These are phyloP conservation scores for Penicillium digitatum DNA, from an alignment of 2,329 filamentous ascomycete species.

Conservation along the genomic window DNA sequence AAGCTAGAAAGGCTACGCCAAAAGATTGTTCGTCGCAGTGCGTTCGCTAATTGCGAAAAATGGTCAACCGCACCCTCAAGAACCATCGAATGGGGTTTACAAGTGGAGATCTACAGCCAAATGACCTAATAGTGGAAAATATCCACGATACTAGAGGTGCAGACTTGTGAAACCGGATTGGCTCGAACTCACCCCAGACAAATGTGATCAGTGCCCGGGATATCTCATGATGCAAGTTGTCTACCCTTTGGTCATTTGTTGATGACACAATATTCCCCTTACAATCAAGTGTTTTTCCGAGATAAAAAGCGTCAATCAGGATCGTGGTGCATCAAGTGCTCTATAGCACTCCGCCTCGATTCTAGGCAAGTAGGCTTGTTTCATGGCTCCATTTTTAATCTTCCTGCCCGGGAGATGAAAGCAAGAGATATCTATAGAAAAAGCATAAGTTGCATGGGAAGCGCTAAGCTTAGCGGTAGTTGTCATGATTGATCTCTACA, in stretches of 20 bases:
- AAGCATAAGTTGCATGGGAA: too few species aligned
- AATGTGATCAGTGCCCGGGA: background rate
- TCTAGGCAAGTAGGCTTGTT: background rate
- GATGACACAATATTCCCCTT: background rate
- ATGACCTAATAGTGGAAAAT: background rate
- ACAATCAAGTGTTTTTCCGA: background rate
- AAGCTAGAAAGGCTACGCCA: conserved; percentile 7
- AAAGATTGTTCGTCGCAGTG: conserved; percentile 14
- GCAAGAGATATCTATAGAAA: too few species aligned
- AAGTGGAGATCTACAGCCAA: conserved; percentile 4
- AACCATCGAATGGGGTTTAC: background rate
- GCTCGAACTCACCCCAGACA: background rate
- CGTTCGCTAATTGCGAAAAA: conserved; percentile 11
- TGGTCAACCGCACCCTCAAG: conserved; percentile 15
- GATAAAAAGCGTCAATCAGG: background rate
- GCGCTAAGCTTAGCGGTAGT: background rate
- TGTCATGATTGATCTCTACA: background rate
- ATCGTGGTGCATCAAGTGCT: background rate
- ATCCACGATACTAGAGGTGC: background rate
- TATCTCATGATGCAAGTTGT: conserved; percentile 2
- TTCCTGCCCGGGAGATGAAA: too few species aligned
- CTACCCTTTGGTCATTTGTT: conserved; percentile 2
- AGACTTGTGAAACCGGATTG: conserved; percentile 4
- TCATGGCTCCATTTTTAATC: background rate
- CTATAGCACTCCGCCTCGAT: background rate